phyloP scores from a whole-genome alignment of 257 asterid genomes.

The Primulina tabacum region DNA sequence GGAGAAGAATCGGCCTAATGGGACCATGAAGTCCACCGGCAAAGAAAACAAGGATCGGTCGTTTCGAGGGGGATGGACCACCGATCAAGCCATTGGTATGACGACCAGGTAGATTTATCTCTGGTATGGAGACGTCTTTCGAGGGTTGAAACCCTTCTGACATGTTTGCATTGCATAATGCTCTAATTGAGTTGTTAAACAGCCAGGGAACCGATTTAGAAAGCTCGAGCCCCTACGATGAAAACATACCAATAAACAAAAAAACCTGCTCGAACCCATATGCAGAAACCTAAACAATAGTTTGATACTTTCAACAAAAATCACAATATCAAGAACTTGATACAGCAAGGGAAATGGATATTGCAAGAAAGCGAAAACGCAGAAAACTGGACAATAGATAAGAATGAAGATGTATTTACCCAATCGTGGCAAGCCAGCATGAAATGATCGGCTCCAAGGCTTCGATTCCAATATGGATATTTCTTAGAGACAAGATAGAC shows the following conservation, averaged over 20 bases:
- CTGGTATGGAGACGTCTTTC: slow-evolving; percentile 78
- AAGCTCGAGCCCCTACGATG: slow-evolving; percentile 66
- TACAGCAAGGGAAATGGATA: background rate
- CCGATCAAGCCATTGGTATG: slow-evolving; percentile 61
- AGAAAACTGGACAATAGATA: too few relatives aligned
- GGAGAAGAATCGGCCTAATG: slow-evolving; percentile 63
- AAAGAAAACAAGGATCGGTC: slow-evolving; percentile 60
- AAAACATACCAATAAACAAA: background rate
- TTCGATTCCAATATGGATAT: slow-evolving; percentile 78
- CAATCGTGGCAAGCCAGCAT: slow-evolving; percentile 97
- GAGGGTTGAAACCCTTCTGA: slow-evolving; percentile 68
- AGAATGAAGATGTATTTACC: slow-evolving; percentile 37
- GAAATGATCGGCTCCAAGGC: slow-evolving; percentile 79
- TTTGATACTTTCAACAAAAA: background rate
- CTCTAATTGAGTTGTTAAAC: slow-evolving; percentile 70
- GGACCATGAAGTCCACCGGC: slow-evolving; percentile 93
- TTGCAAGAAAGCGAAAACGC: background rate
- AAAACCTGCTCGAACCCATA: too few relatives aligned
- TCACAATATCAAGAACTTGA: background rate
- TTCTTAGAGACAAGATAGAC: slow-evolving; percentile 47
- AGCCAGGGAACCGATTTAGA: slow-evolving; percentile 59
- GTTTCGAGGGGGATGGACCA: slow-evolving; percentile 68
- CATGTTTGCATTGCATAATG: slow-evolving; percentile 74
- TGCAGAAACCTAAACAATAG: too few relatives aligned
- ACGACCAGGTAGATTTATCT: slow-evolving; percentile 66